Percentiles rank a stretch among this genome's conserved stretches.
phyloP scores from a whole-genome alignment of 2,329 filamentous ascomycete genomes.

The Penicillium brevicompactum region DNA sequence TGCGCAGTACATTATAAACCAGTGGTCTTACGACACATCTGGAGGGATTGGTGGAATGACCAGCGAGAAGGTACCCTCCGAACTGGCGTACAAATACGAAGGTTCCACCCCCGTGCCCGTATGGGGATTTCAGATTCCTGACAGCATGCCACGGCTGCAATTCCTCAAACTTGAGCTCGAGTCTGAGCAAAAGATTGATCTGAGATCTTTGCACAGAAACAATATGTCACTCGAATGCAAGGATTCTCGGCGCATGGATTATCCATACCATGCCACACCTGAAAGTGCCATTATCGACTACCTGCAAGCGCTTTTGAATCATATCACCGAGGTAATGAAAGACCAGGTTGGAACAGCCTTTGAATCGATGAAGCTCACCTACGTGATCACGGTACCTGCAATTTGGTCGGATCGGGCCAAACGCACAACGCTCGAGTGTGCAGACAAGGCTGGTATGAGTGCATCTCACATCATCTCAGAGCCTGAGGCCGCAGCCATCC shows the following conservation, averaged over 20 bases:
- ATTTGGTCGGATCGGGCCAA: slow-evolving; percentile 33
- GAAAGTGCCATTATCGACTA: slow-evolving; percentile 18
- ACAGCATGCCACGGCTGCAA: slow-evolving; percentile 20
- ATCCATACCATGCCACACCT: slow-evolving; percentile 7
- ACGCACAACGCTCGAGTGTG: slow-evolving; percentile 13
- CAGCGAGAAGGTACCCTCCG: slow-evolving; percentile 26
- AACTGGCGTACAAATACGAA: slow-evolving; percentile 17
- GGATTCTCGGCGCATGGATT: slow-evolving; percentile 12
- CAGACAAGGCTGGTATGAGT: slow-evolving; percentile 15
- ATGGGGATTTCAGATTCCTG: slow-evolving; percentile 24
- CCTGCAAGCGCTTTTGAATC: slow-evolving; percentile 13
- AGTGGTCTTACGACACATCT: slow-evolving; percentile 18
- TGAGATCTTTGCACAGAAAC: slow-evolving; percentile 1
- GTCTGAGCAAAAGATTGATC: background rate
- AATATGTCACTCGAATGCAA: background rate
- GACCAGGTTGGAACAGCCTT: background rate
- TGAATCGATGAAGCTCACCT: slow-evolving; percentile 16
- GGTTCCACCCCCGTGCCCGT: background rate
- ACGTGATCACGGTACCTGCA: slow-evolving; percentile 33
- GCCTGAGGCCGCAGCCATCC: slow-evolving; percentile 28
- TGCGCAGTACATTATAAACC: slow-evolving; percentile 18
- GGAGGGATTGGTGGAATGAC: slow-evolving; percentile 15
- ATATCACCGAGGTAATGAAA: slow-evolving; percentile 13
- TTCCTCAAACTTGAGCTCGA: slow-evolving; percentile 28
- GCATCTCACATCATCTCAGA: slow-evolving; percentile 21